Evolutionary conservation across 129 eudicot genomes (phyloP).

Genomic region (Pseudognaphalium luteoalbum): DNA sequence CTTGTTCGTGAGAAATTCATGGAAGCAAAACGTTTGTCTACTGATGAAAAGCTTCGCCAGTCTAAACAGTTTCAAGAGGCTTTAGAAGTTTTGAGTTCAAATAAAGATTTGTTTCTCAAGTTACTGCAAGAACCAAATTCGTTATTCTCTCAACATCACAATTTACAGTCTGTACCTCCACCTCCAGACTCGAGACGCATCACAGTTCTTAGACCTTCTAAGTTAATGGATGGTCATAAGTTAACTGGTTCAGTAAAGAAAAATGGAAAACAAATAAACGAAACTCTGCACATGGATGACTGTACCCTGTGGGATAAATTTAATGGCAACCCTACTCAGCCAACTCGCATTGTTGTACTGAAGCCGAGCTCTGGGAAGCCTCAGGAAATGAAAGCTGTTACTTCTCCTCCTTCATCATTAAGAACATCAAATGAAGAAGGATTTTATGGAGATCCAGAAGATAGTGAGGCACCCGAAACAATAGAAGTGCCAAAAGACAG

Average conservation of each 20-base stretch:
- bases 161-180: slow-evolving; percentile 49
- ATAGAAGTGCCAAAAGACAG: slow-evolving; percentile 60
- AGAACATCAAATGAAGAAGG: slow-evolving; percentile 38
- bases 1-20: slow-evolving; percentile 83
- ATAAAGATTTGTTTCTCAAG: slow-evolving; percentile 74
- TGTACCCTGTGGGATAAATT: slow-evolving; percentile 41
- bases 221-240: slow-evolving; percentile 48
- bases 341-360: slow-evolving; percentile 87
- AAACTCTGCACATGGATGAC: slow-evolving; percentile 30
- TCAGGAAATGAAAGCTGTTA: slow-evolving; percentile 42
- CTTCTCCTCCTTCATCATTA: slow-evolving; percentile 56
- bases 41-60: slow-evolving; percentile 81
- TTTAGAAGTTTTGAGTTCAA: slow-evolving; percentile 73
- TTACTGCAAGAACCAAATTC: slow-evolving; percentile 87
- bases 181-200: slow-evolving; percentile 82
- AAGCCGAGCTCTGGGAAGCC: slow-evolving; percentile 71
- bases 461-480: slow-evolving; percentile 49
- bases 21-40: slow-evolving; percentile 84
- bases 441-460: slow-evolving; percentile 51
- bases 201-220: slow-evolving; percentile 88
- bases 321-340: slow-evolving; percentile 51
- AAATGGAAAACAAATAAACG: slow-evolving; percentile 45
- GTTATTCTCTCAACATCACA: slow-evolving; percentile 51
- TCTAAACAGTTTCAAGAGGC: slow-evolving; percentile 94
- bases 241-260: slow-evolving; percentile 35